Percentiles rank a stretch among this genome's conserved stretches.
Evolutionary conservation across 768 basidiomycete species (phyloP).

Genomic region (Rhizopogon vinicolor): DNA sequence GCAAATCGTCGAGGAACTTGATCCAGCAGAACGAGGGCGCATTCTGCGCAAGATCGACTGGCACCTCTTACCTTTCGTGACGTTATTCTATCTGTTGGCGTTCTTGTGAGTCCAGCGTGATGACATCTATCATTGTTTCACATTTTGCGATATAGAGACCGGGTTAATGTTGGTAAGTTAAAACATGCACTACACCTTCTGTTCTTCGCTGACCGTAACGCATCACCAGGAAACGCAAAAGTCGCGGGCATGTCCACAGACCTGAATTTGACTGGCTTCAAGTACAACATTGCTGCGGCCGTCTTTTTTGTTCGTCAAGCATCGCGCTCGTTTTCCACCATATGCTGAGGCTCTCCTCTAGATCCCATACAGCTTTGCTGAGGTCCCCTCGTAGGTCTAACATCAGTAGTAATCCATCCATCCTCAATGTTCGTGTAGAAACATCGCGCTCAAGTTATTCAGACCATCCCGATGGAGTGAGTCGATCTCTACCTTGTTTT

Average conservation of each 20-base stretch:
- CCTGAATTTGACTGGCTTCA: slow-evolving; percentile 28
- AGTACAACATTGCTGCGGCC: slow-evolving; percentile 33
- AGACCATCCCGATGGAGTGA: slow-evolving; percentile 32
- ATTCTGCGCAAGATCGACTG: slow-evolving; percentile 38
- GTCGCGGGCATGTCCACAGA: slow-evolving; percentile 42
- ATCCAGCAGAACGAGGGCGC: slow-evolving; percentile 17
- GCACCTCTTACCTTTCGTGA: slow-evolving; percentile 42
- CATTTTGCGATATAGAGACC: slow-evolving; percentile 26
- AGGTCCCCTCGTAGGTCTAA: slow-evolving; percentile 32
- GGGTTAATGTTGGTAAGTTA: slow-evolving; percentile 38
- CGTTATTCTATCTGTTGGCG: slow-evolving; percentile 39
- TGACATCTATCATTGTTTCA: background rate
- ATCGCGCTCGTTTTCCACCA: background rate
- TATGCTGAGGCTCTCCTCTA: slow-evolving; percentile 5
- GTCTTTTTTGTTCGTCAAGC: slow-evolving; percentile 29
- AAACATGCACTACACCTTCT: background rate
- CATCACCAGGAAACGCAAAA: slow-evolving; percentile 32
- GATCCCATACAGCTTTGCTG: slow-evolving; percentile 33
- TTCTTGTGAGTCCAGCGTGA: slow-evolving; percentile 35
- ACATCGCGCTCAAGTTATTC: slow-evolving; percentile 32
- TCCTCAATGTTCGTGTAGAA: slow-evolving; percentile 17
- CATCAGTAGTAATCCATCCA: background rate
- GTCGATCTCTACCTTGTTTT: background rate
- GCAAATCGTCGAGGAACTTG: slow-evolving; percentile 1
- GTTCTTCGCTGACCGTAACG: background rate